Base-by-base conservation (phyloP, 441 rosid genomes). In the Syzygium syzygioides region DNA sequence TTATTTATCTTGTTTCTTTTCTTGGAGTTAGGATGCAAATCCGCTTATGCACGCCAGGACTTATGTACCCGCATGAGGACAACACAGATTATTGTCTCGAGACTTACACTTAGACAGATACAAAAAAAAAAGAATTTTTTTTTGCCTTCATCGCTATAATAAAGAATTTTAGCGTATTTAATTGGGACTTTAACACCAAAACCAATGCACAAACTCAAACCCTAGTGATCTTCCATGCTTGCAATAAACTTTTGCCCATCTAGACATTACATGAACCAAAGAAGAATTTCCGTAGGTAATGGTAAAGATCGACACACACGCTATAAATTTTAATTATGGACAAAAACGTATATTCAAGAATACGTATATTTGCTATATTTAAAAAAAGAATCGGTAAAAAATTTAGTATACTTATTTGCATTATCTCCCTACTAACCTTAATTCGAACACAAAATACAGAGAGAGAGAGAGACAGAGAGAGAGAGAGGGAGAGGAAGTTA, bases 401-500 rank as follows among this genome's bases (percentile, higher is more conserved):
- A 19, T 88, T 89, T 88, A 91, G 79, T 86, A 53, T 50, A 85
- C 68, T 20, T 54, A 53, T 45, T 30, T 55, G 45, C 60, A 17
- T 52, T 28, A 30, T 17, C 45, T 37, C n/a, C 71, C 6, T n/a
- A 55, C 84, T 66, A 87, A 37, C 13, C 86, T 17, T 3, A 32
- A 32, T 32, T 85, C 86, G 32, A 64, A 85, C 41, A 54, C 10
- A 4, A 28, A 68, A 54, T 28, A n/a, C 53, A 64, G 55, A 88
- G 79, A 86, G 18, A 41, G 71, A 85, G 28, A 59, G 86, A 45
- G 55, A n/a, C n/a, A 60, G 86, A 45, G 55, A 66, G 59, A 52
- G 85, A n/a, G 80, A 53, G 28, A 52, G 86, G 85, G 89, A 32
- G 59, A 87, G 85, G 62, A 87, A 85, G 28, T 79, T 91, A 93